These are phyloP conservation scores for Heritiera littoralis DNA, from an alignment of 345 rosid genomes.

Conservation along the genomic window DNA sequence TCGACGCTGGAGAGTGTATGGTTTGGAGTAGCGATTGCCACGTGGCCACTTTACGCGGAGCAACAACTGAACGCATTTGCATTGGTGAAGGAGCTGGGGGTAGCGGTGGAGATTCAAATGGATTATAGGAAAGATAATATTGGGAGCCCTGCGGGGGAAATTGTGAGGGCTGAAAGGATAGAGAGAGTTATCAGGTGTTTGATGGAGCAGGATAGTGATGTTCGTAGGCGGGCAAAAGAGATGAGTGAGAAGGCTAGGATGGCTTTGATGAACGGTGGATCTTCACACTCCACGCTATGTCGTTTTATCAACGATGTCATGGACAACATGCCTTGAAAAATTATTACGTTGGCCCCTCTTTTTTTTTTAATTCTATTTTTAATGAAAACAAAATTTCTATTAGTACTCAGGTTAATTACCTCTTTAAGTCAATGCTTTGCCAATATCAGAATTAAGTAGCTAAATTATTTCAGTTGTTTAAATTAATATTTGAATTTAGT, in stretches of 20 bases:
- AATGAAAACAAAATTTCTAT: too few relatives aligned
- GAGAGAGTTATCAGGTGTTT: slow-evolving; percentile 4
- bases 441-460: too few relatives aligned
- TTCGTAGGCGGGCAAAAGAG: neutral
- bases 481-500: too few relatives aligned
- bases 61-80: neutral
- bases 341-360: neutral
- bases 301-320: neutral
- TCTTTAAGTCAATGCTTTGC: too few relatives aligned
- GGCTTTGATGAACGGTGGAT: neutral
- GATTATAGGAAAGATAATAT: neutral
- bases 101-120: slow-evolving; percentile 1
- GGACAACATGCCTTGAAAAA: neutral
- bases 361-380: too few relatives aligned
- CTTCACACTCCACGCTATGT: neutral
- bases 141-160: neutral
- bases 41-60: neutral
- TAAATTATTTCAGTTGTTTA: too few relatives aligned
- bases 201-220: neutral
- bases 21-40: neutral
- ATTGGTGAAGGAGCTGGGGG: neutral
- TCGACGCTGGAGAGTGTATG: neutral
- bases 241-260: neutral
- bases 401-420: too few relatives aligned
- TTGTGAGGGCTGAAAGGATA: neutral